Evolutionary conservation across 1,284 basidiomycete species (phyloP).

Genomic region (Pseudozyma hubeiensis): DNA sequence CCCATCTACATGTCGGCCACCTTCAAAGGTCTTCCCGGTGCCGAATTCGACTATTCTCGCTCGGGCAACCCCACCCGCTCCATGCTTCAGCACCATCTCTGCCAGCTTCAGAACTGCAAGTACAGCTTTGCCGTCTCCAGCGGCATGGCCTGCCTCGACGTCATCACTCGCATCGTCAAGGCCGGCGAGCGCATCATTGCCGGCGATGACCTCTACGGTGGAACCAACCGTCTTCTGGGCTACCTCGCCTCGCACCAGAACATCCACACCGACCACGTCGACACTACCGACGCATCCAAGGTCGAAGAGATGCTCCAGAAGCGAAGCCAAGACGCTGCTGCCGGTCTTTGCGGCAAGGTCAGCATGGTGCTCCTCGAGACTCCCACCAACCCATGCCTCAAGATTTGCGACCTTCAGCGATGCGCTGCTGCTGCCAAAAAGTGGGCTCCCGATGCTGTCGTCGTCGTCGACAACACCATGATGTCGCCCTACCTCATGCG

Average conservation of each 20-base stretch:
- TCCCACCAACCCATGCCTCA: conserved; percentile 96
- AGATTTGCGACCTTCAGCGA: conserved; percentile 87
- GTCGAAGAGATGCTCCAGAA: conserved; percentile 58
- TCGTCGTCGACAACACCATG: conserved; percentile 90
- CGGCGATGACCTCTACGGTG: conserved; percentile 97
- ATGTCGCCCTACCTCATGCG: conserved; percentile 99
- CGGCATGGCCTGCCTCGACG: conserved; percentile 97
- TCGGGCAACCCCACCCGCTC: conserved; percentile 93
- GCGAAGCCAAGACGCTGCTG: conserved; percentile 52
- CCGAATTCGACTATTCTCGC: conserved; percentile 89
- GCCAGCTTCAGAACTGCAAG: conserved; percentile 71
- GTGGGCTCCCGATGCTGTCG: conserved; percentile 64
- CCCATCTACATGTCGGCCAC: conserved; percentile 99
- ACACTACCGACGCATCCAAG: conserved; percentile 81
- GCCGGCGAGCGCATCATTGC: conserved; percentile 95
- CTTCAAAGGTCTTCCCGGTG: conserved; percentile 92
- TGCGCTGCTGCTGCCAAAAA: conserved; percentile 61
- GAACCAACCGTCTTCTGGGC: conserved; percentile 93
- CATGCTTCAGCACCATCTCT: conserved; percentile 67
- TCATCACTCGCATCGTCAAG: conserved; percentile 92
- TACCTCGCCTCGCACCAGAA: conserved; percentile 89
- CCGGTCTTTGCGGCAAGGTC: conserved; percentile 51
- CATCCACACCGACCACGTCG: conserved; percentile 90
- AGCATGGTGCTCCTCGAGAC: conserved; percentile 81
- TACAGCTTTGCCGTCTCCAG: conserved; percentile 90